Evolutionary conservation across 2,329 filamentous ascomycete species (phyloP).

Genomic region (Ambrosiella beaveri): DNA sequence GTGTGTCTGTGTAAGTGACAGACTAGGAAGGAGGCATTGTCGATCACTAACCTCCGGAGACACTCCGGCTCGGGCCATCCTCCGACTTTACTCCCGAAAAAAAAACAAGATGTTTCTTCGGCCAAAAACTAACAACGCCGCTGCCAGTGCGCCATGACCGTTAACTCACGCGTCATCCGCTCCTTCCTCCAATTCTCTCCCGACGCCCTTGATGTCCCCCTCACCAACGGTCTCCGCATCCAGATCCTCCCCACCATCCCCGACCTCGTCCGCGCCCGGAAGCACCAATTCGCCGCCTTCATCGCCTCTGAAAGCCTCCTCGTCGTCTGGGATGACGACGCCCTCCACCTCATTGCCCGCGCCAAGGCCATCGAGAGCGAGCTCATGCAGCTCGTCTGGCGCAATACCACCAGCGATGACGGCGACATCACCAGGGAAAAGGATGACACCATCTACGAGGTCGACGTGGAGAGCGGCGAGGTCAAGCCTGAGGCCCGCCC

Average conservation of each 20-base stretch:
- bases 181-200: conserved; percentile 59
- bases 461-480: conserved; percentile 58
- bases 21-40: no score
- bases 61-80: no score
- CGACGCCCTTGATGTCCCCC: conserved; percentile 54
- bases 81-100: no score
- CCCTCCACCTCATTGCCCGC: conserved; percentile 49
- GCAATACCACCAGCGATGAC: conserved; percentile 31
- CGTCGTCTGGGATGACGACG: conserved; percentile 70
- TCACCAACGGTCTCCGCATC: conserved; percentile 60
- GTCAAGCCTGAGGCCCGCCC: conserved; percentile 46
- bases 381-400: conserved; percentile 64
- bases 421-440: conserved; percentile 32
- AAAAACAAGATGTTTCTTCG: no score
- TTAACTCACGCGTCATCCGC: conserved; percentile 65
- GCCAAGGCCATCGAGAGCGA: conserved; percentile 59
- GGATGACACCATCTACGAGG: conserved; percentile 29
- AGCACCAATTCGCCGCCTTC: conserved; percentile 68
- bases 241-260: conserved; percentile 58
- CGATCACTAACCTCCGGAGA: no score
- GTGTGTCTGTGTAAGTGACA: no score
- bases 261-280: conserved; percentile 52
- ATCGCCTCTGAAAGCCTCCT: conserved; percentile 53
- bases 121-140: not conserved
- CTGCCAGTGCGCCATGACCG: conserved; percentile 57